phyloP scores from a whole-genome alignment of 805 yeast genomes.

The Isabelozyma gotoi region DNA sequence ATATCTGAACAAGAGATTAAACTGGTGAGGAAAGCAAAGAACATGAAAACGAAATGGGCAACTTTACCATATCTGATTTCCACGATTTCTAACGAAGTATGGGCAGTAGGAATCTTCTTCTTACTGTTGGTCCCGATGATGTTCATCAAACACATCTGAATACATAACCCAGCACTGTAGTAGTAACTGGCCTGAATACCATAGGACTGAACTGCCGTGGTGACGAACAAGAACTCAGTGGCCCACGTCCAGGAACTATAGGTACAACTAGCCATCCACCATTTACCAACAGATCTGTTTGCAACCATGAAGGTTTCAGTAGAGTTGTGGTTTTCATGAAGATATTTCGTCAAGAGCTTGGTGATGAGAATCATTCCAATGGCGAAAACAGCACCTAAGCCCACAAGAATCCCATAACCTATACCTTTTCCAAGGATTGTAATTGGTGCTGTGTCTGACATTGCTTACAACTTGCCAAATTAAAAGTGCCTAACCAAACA shows the following conservation, averaged over 20 bases:
- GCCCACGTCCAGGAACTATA: conserved; percentile 30
- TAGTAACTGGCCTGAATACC: conserved; percentile 23
- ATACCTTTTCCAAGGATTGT: conserved; percentile 21
- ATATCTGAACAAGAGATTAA: conserved; percentile 23
- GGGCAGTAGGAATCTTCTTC: conserved; percentile 26
- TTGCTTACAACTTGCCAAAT: not conserved
- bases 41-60: conserved; percentile 22
- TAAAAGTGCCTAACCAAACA: too few species aligned
- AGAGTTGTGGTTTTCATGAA: conserved; percentile 22
- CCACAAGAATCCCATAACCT: conserved; percentile 31
- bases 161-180: conserved; percentile 26
- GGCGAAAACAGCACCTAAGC: conserved; percentile 30
- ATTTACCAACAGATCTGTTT: conserved; percentile 21
- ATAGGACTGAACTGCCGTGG: conserved; percentile 24
- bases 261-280: conserved; percentile 22
- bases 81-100: conserved; percentile 29
- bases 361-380: conserved; percentile 26
- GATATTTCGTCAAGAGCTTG: conserved; percentile 18
- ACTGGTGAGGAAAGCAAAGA: conserved; percentile 22
- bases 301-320: conserved; percentile 29
- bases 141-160: conserved; percentile 24
- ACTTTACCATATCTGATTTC: conserved; percentile 25
- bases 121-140: conserved; percentile 25
- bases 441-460: conserved; percentile 8
- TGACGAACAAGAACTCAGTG: conserved; percentile 24